These are phyloP conservation scores for Arthroderma sp. DNA, from an alignment of 2,329 filamentous ascomycete genomes.

Conservation along the genomic window DNA sequence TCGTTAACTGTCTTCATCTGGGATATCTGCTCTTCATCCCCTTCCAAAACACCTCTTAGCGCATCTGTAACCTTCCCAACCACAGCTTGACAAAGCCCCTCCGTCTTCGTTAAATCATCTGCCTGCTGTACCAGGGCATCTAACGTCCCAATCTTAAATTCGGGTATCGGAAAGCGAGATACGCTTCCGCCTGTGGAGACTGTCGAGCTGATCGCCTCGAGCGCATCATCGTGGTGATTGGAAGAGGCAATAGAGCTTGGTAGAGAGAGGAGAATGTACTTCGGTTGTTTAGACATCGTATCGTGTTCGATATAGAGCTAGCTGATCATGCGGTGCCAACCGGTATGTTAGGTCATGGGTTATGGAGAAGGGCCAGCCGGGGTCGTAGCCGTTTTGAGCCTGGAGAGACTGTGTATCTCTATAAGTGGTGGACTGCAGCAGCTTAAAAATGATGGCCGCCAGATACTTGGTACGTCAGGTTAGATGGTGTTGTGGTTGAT, in stretches of 20 bases:
- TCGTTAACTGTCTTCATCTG: constrained; percentile 91
- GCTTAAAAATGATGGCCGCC: too few relatives aligned
- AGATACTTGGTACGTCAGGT: too few relatives aligned
- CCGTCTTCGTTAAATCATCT: constrained; percentile 84
- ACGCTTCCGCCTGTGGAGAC: constrained; percentile 62
- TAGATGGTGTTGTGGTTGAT: too few relatives aligned
- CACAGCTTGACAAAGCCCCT: constrained; percentile 62
- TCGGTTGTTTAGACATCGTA: constrained; percentile 35
- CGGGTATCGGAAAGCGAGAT: constrained; percentile 66
- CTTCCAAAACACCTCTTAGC: constrained; percentile 67
- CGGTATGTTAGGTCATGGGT: too few relatives aligned
- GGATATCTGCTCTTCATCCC: constrained; percentile 66
- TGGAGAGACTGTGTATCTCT: too few relatives aligned
- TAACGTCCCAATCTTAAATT: constrained; percentile 95
- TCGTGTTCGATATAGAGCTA: neutral
- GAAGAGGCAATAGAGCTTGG: constrained; percentile 77
- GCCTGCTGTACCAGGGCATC: constrained; percentile 93
- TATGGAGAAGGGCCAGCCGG: too few relatives aligned
- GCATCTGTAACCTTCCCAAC: constrained; percentile 83
- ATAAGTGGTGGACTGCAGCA: too few relatives aligned
- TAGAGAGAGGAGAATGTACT: constrained; percentile 80
- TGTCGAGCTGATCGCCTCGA: constrained; percentile 59
- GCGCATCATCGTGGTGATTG: constrained; percentile 65
- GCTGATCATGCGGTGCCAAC: too few relatives aligned
- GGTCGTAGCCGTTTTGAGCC: too few relatives aligned